Base-by-base conservation (phyloP, 1,139 yeast genomes). In the Pichia sp. region DNA sequence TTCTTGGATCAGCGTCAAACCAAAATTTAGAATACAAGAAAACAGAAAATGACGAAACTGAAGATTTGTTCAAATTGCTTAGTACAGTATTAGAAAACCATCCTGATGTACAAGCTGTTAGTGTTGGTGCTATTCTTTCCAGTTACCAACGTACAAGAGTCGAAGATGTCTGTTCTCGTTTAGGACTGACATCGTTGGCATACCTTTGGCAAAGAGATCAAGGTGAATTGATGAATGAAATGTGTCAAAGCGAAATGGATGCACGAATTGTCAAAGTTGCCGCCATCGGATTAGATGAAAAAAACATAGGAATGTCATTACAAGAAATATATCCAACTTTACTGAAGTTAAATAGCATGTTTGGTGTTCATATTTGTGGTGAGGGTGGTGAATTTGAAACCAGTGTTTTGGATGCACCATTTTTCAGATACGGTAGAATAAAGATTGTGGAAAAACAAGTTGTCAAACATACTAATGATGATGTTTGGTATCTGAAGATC, bases 301-400 rank as follows among this genome's bases (percentile, higher is more conserved):
- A 61, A 1, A 89, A 90, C 66, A 70, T 93, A 51, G 96, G 94
- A 1, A 75, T 77, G 61, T 70, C 83, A 4, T 70, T 93, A 38
- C 75, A 72, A 2, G 76, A 86, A 54, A 69, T 85, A 56, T 77
- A 77, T 47, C 85, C 89, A 0, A 75, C 71, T 1, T 66, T 93
- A 60, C 58, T 76, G 11, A 71, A 71, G 35, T 69, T 91, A 55
- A 85, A 91, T 60, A 56, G 64, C 11, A 68, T 70, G 67, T 91
- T 80, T 64, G 95, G 91, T 2, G 87, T 91, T 10, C 97, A 93
- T 64, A 81, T 93, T 0, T 93, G 99, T 69, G 99, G 99, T 9
- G 99, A 93, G 70, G 99, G 99, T 19, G 99, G 99, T 1, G 99
- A 93, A 65, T 93, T 90, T 64, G 99, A 93, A 63, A 85, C 96